Evolutionary conservation across 352 stramenopile genomes (phyloP).

Genomic region (Globisporangium okanoganense): DNA sequence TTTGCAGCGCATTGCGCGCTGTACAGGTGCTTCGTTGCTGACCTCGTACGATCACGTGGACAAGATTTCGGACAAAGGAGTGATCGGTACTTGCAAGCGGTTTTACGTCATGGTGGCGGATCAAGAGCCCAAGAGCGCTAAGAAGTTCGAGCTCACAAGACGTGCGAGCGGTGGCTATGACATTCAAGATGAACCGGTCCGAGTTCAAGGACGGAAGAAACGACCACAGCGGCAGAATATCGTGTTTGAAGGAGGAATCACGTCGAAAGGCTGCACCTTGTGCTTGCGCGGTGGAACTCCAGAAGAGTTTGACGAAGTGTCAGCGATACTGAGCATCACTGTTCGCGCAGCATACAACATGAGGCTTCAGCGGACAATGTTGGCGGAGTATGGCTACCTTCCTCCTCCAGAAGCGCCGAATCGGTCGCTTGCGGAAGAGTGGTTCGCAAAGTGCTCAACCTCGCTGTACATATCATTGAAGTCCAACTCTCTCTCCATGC

Average conservation of each 20-base stretch:
- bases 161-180: conserved; percentile 24
- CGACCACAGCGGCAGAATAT: conserved; percentile 78
- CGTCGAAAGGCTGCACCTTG: conserved; percentile 74
- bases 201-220: conserved; percentile 30
- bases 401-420: conserved; percentile 43
- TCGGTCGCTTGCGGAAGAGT: conserved; percentile 73
- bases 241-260: conserved; percentile 79
- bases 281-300: conserved; percentile 65
- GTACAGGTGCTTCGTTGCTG: conserved; percentile 69
- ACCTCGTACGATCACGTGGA: conserved; percentile 87
- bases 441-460: conserved; percentile 74
- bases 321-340: conserved; percentile 47
- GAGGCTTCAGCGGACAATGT: conserved; percentile 57
- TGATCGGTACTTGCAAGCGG: conserved; percentile 77
- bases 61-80: conserved; percentile 74
- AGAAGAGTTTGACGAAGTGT: conserved; percentile 69
- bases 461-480: conserved; percentile 85
- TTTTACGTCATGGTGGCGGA: conserved; percentile 85
- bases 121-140: conserved; percentile 68
- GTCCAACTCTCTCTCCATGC: conserved; percentile 84
- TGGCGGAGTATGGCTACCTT: conserved; percentile 60
- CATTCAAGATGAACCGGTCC: conserved; percentile 3
- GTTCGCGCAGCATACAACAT: conserved; percentile 81
- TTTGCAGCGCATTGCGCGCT: conserved; percentile 74
- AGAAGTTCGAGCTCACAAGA: conserved; percentile 42